These are phyloP conservation scores for Penicillium sp. DNA, from an alignment of 2,329 filamentous ascomycete species.

Conservation along the genomic window DNA sequence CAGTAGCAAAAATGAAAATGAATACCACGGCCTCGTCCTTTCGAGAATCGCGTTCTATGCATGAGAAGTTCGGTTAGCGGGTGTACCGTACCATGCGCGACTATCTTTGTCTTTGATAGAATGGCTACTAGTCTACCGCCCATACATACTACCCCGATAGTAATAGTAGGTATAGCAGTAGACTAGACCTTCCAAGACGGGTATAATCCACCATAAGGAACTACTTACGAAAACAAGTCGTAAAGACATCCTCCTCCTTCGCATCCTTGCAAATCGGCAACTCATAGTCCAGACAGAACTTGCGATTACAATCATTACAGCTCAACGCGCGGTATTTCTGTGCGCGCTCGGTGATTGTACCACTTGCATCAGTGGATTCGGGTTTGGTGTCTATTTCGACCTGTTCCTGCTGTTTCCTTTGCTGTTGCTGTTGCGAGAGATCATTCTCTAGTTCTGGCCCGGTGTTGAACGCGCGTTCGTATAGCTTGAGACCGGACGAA, in stretches of 20 bases:
- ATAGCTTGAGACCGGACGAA: conserved; percentile 28
- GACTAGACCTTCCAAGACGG: not conserved
- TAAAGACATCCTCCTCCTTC: conserved; percentile 68
- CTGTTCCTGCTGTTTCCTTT: not conserved
- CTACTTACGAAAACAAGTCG: conserved; percentile 67
- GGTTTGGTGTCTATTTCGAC: not conserved
- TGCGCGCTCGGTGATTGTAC: conserved; percentile 31
- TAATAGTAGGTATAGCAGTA: not conserved
- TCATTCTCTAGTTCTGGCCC: conserved; percentile 20
- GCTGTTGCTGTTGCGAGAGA: not conserved
- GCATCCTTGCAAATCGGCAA: conserved; percentile 66
- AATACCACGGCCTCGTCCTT: conserved; percentile 71
- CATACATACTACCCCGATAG: not conserved
- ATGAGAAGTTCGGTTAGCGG: conserved; percentile 17
- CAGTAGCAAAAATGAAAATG: conserved; percentile 69
- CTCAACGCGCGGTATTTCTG: conserved; percentile 53
- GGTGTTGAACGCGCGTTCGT: conserved; percentile 27
- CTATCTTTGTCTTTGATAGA: not conserved
- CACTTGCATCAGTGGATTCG: not conserved
- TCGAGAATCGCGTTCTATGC: conserved; percentile 67
- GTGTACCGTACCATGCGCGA: not conserved
- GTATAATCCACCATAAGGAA: not conserved
- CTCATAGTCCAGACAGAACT: conserved; percentile 69
- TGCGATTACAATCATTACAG: conserved; percentile 71
- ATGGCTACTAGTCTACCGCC: not conserved